Conservation (phyloP, 2,329 filamentous ascomycete genomes). For the Lojkania enalia region DNA sequence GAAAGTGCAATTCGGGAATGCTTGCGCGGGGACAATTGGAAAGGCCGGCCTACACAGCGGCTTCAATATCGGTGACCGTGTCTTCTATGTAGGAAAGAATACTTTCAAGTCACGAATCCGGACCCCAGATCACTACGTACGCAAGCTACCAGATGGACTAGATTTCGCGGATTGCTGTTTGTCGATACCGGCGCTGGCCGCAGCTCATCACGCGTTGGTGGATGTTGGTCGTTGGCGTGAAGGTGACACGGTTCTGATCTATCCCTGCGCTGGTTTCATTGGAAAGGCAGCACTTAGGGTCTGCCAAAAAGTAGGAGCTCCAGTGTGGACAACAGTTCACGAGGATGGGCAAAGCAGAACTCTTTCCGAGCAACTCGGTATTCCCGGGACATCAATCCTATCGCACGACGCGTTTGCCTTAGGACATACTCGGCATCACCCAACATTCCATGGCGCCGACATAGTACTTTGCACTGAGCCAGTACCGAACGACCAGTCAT, state of each 20-base stretch:
- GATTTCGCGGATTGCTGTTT: slow-evolving; percentile 16
- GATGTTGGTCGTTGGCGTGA: too few relatives aligned
- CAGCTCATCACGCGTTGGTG: too few relatives aligned
- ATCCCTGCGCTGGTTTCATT: slow-evolving; percentile 24
- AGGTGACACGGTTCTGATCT: slow-evolving; percentile 33
- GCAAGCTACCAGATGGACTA: slow-evolving; percentile 5
- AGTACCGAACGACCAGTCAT: too few relatives aligned
- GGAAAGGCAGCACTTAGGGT: slow-evolving; percentile 20
- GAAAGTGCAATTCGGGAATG: background rate
- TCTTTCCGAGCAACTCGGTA: slow-evolving; percentile 23
- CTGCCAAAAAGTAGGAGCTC: slow-evolving; percentile 22
- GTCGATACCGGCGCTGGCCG: slow-evolving; percentile 23
- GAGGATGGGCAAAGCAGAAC: slow-evolving; percentile 10
- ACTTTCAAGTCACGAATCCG: too few relatives aligned
- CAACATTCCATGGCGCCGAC: too few relatives aligned
- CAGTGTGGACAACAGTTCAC: slow-evolving; percentile 20
- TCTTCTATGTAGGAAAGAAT: too few relatives aligned
- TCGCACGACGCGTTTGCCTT: too few relatives aligned
- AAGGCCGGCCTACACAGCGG: background rate
- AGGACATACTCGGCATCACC: too few relatives aligned
- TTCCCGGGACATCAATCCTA: too few relatives aligned
- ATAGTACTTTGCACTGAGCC: too few relatives aligned
- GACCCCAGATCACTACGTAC: too few relatives aligned
- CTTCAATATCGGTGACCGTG: background rate
- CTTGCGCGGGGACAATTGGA: background rate